Base-by-base conservation (phyloP, 2,329 filamentous ascomycete species). In the Botrytis sinoallii region DNA sequence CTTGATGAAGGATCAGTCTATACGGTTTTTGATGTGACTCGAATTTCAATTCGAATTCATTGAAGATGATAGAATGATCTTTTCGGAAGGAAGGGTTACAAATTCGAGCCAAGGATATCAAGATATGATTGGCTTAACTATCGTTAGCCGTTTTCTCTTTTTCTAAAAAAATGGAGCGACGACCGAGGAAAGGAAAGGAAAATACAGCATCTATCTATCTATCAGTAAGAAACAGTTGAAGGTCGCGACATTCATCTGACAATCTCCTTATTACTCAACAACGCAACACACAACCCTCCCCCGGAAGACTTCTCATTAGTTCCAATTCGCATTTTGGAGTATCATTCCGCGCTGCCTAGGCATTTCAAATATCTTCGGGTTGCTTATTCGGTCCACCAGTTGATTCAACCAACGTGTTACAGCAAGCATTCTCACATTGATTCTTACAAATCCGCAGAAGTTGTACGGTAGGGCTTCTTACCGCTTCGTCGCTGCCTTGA, bases 51-150 rank as follows among this genome's bases (percentile, higher is more conserved):
- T 16, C 52, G 52, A 32, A 64, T 20, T 8, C 61, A 46, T 14
- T 25, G 32, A 12, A 55, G 46, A 55, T 5, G n/a, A 29, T 12
- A 9, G 32, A 65, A 32, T 52, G 35, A 52, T 38, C 44, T 52
- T 59, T 22, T 38, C 16, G 42, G 12, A 52, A 38, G 67, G 67
- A 70, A 35, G 52, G 20, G 52, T 32, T 57, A 46, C 40, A 7
- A 25, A 60, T 61, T 35, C 35, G 32, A 14, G 44, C 25, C 25
- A 65, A 29, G 55, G 67, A 59, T 64, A 52, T 48, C n/a, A 29
- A 7, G 59, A 73, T 18, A 18, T 59, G 59, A 73, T 72, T 72
- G 70, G 70, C 63, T 67, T 35, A 72, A 25, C 70, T 18, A 59
- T 67, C 61, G 48, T 35, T 72, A 55, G 48, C n/a, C 60, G 35